Percentiles rank a stretch among this genome's conserved stretches.
Conservation (phyloP, 306 rosid species). For the Inga laurina region DNA sequence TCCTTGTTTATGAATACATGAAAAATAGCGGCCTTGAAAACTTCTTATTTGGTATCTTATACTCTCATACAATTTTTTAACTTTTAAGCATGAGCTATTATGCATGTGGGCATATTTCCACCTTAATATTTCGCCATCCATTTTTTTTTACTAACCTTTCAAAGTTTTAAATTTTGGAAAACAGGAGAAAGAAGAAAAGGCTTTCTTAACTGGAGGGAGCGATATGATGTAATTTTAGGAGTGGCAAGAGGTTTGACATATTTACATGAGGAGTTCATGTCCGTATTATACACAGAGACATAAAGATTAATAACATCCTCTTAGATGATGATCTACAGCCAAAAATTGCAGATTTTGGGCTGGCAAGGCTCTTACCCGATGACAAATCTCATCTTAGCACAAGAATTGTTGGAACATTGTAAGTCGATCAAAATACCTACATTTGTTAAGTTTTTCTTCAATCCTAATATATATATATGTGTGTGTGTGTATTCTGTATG, state of each 20-base stretch:
- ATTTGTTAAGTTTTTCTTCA: too few relatives aligned
- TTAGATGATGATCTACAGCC: constrained; percentile 44
- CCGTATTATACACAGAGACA: constrained; percentile 54
- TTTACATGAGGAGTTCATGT: constrained; percentile 50
- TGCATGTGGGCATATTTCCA: background rate
- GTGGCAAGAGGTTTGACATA: constrained; percentile 45
- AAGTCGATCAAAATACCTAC: constrained; percentile 6
- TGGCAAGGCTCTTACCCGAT: constrained; percentile 49
- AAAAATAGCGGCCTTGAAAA: constrained; percentile 44
- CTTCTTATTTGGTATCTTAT: constrained; percentile 44
- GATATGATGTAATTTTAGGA: constrained; percentile 40
- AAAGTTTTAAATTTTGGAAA: background rate
- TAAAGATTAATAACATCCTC: constrained; percentile 49
- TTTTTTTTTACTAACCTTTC: background rate
- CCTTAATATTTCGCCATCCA: background rate
- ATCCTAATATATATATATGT: background rate
- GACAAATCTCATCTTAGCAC: constrained; percentile 48
- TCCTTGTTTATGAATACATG: constrained; percentile 76
- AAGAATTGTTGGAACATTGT: constrained; percentile 53
- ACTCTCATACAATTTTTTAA: background rate
- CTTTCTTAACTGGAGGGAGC: constrained; percentile 44
- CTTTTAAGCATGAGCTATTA: background rate
- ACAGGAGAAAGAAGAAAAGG: constrained; percentile 41
- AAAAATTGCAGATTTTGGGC: constrained; percentile 52
- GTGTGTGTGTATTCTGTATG: background rate